Base-by-base conservation (phyloP, 768 basidiomycete species). In the Suillus placidus region DNA sequence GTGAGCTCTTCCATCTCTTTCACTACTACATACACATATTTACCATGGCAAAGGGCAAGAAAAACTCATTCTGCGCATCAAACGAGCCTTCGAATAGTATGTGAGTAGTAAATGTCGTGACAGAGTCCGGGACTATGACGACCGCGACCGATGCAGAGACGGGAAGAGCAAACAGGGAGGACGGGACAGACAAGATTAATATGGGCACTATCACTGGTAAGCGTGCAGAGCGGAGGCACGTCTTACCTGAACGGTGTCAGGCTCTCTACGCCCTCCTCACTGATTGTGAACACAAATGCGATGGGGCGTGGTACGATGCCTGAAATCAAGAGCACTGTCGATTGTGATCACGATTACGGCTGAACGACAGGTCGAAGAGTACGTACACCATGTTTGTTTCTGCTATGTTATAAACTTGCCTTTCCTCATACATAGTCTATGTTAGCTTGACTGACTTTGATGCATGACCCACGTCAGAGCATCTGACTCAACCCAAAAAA, bases 221-320 rank as follows among this genome's bases (percentile, higher is more conserved):
- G 26, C 18, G 20, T 26, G 23, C 20, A 52, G 51, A 64, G 55
- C n/a, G 38, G 32, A 64, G 34, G 43, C 45, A n/a, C n/a, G 16
- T 32, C 42, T 58, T 68, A 82, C 71, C 81, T 82, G 61, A 82
- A 83, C 4, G 82, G 80, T 0, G 83, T 79, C 32, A 84, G 73
- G 65, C 84, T 84, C 54, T 72, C 73, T 0, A 71, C 56, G 10
- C 81, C 82, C 4, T 74, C 66, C 6, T 70, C 67, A 2, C 72
- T 71, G 61, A 81, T 62, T 26, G 78, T 76, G n/a, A 81, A 81
- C 10, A 82, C 76, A 64, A 84, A 81, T 2, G 80, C 83, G 38
- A 84, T 79, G 8, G 83, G 83, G 20, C 83, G 73, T 0, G 83
- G 83, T 2, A 76, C 72, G 54, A 83, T 71, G 14, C 80, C 80